phyloP scores from a whole-genome alignment of 169 alveolate species.

The Plasmodium blacklocki region DNA sequence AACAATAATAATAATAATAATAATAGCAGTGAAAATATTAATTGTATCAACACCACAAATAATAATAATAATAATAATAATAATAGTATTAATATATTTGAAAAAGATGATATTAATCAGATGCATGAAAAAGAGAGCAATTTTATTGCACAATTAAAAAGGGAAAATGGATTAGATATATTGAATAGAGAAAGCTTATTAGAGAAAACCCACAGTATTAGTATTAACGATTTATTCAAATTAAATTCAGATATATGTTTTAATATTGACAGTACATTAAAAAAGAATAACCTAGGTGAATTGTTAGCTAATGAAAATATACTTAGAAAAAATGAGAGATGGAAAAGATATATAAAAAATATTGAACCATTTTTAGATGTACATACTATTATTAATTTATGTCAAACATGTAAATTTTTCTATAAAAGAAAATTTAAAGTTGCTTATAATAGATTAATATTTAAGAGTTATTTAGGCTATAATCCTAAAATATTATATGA shows the following conservation, averaged over 20 bases:
- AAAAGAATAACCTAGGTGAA: constrained; percentile 40
- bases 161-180: constrained; percentile 37
- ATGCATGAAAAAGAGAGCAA: neutral
- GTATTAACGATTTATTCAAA: constrained; percentile 55
- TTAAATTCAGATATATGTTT: constrained; percentile 25
- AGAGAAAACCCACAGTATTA: constrained; percentile 38
- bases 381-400: constrained; percentile 79
- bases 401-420: constrained; percentile 84
- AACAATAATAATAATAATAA: constrained; percentile 20
- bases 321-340: constrained; percentile 73
- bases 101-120: constrained; percentile 3
- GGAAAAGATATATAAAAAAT: constrained; percentile 78
- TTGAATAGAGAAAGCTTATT: constrained; percentile 22
- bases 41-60: neutral
- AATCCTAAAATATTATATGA: constrained; percentile 78
- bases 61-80: too few species aligned
- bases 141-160: constrained; percentile 6
- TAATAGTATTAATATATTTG: neutral
- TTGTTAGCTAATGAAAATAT: constrained; percentile 17
- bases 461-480: constrained; percentile 83
- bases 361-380: constrained; percentile 86
- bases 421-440: constrained; percentile 79
- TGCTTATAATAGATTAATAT: constrained; percentile 78
- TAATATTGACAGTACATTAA: constrained; percentile 41
- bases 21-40: constrained; percentile 10